phyloP scores from a whole-genome alignment of 2,329 filamentous ascomycete genomes.

The Aspergillus calidoustus region DNA sequence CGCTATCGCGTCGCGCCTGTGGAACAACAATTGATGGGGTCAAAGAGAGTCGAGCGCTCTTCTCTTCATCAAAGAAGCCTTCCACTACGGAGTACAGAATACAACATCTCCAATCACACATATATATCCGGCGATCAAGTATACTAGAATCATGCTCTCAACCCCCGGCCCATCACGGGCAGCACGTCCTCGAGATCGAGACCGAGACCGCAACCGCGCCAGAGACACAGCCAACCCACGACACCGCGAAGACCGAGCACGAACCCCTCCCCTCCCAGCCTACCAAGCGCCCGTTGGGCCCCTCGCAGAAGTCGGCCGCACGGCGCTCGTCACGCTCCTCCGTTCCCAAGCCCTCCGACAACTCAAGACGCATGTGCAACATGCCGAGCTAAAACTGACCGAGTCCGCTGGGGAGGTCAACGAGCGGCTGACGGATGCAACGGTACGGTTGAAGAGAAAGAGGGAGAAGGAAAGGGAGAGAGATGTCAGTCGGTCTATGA shows the following conservation, averaged over 20 bases:
- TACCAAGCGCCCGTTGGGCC: slow-evolving; percentile 60
- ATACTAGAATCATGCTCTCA: background rate
- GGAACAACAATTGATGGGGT: background rate
- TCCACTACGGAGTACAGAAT: background rate
- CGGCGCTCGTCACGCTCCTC: slow-evolving; percentile 52
- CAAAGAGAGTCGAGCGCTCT: background rate
- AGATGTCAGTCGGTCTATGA: slow-evolving; percentile 8
- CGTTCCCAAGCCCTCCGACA: slow-evolving; percentile 46
- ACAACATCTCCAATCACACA: background rate
- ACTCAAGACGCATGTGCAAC: slow-evolving; percentile 54
- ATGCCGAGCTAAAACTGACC: slow-evolving; percentile 54
- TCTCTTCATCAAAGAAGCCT: slow-evolving; percentile 1
- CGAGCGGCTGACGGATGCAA: slow-evolving; percentile 53
- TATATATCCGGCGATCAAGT: background rate
- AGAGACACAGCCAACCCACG: slow-evolving; percentile 5
- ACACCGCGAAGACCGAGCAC: slow-evolving; percentile 8
- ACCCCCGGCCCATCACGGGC: slow-evolving; percentile 1
- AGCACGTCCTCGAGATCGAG: background rate
- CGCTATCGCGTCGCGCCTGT: slow-evolving; percentile 34
- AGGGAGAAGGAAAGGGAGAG: slow-evolving; percentile 37
- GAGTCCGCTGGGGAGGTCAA: slow-evolving; percentile 59
- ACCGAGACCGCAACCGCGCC: background rate
- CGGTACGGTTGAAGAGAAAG: slow-evolving; percentile 41
- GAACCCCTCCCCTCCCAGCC: slow-evolving; percentile 43
- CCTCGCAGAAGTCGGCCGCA: slow-evolving; percentile 54